Evolutionary conservation across 257 asterid genomes (phyloP), one percentile per base, ranked within the genome.

Genomic region (Ilex aquifolium): DNA sequence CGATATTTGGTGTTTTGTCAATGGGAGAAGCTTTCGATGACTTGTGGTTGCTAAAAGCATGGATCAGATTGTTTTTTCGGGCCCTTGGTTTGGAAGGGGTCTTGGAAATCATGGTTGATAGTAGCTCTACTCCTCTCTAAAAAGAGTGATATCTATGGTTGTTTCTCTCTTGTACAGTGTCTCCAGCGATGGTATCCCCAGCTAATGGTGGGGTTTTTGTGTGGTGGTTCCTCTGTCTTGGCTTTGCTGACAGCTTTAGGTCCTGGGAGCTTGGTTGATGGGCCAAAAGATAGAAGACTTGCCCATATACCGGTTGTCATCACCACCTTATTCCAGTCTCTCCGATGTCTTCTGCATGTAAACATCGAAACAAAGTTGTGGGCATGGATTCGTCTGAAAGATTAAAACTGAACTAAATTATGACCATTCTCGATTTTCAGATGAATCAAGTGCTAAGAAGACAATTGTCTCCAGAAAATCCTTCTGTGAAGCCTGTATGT

Each of bases 211-310:
- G 11, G 9, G 13, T 13, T 8, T 13, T 44, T 8, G 9, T 44
- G 11, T 7, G 50, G 50, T 44, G 50, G 50, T 44, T 44, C 27
- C 27, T 21, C 27, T 21, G 27, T 21, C 27, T 0, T 21, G 27
- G 27, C 27, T 1, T 44, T 44, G 50, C 13, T 44, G 9, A 44
- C 50, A 44, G 50, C 13, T 67, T 60, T 2, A 55, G 56, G 46
- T 54, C 49, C 54, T 44, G 51, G 65, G 56, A 69, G 44, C 69
- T 69, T 14, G 74, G 69, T 51, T 63, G 69, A 55, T 69, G 56
- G 16, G 69, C 63, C 5, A 65, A 63, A 44, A 13, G 65, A 48
- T 4, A 57, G 69, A 14, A 69, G 69, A 59, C 69, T 46, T 32
- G 69, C 74, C 69, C 69, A 63, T 64, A 57, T 63, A 1, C 11